A percentile compares a stretch with the other conserved stretches of the same genome.
These are phyloP conservation scores for Boletales sp. DNA, from an alignment of 768 basidiomycete species.

Conservation along the genomic window DNA sequence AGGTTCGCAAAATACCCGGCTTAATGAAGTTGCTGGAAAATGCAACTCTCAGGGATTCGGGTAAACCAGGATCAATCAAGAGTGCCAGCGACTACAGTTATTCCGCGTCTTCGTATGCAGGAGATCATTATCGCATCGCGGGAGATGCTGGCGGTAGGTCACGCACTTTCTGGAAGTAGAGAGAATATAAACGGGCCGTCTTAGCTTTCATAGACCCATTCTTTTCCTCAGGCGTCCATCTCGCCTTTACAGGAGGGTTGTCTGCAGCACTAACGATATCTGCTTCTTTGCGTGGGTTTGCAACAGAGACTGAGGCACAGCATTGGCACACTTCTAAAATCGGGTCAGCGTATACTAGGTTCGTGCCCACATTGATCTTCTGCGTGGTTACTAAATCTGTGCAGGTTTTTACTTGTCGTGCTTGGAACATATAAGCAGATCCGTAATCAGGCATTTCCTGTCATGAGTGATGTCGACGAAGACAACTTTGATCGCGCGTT, in stretches of 20 bases:
- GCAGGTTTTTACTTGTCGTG: constrained; percentile 6
- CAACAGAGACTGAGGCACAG: constrained; percentile 5
- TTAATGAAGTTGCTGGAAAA: background rate
- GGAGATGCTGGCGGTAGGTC: constrained; percentile 44
- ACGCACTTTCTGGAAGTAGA: background rate
- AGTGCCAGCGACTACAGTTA: constrained; percentile 57
- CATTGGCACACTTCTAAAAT: constrained; percentile 2
- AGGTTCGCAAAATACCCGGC: constrained; percentile 4
- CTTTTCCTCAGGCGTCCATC: constrained; percentile 9
- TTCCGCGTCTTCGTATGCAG: constrained; percentile 51
- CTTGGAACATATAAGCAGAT: constrained; percentile 75
- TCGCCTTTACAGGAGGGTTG: constrained; percentile 7
- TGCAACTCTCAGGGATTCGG: constrained; percentile 7
- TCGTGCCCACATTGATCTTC: background rate
- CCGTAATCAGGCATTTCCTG: constrained; percentile 50
- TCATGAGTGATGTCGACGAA: constrained; percentile 62
- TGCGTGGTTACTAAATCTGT: background rate
- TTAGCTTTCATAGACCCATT: constrained; percentile 14
- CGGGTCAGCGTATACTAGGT: constrained; percentile 2
- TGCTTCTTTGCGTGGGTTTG: constrained; percentile 4
- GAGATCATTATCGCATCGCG: constrained; percentile 48
- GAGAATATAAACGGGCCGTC: background rate
- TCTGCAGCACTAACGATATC: constrained; percentile 11
- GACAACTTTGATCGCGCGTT: constrained; percentile 54
- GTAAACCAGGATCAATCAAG: constrained; percentile 8